Base-by-base conservation (phyloP, 2,329 filamentous ascomycete genomes). In the Fusarium denticulatum region DNA sequence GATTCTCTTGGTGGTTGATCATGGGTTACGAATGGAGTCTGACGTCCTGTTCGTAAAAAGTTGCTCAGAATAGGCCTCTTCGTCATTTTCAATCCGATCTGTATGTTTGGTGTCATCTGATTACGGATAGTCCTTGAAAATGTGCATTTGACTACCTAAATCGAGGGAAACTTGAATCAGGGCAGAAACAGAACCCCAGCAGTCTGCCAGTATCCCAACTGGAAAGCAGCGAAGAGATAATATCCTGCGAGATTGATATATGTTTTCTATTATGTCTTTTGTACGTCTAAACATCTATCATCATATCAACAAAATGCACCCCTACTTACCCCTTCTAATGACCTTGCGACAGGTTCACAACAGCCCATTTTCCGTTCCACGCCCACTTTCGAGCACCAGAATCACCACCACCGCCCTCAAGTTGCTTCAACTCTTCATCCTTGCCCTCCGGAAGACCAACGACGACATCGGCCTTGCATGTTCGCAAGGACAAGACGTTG, bases 391-490 rank as follows among this genome's bases (percentile, higher is more conserved):
- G 88, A 30, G 90, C 88, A 81, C 92, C 82, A 74, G 88, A 84
- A 69, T 94, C 91, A 22, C 91, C 93, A 7, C 93, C 93, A 3
- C 93, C 93, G 22, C 88, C 90, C 59, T 93, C 90, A 60, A 84
- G 88, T 14, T 88, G 86, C 74, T 88, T 90, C 60, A 98, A 85
- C 80, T 91, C 90, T 84, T 98, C 95, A 79, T 99, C 96, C 80
- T 92, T 89, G 12, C 96, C 95, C 14, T 90, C 82, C 20, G 91
- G 88, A n/a, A 99, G 86, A 0, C 95, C 96, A 32, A 98, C 96
- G 0, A 98, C 94, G 13, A 97, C 94, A 80, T 99, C 96, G 0
- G 96, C 96, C 85, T 99, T 99, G 87, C 96, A 98, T 0, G 96
- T 99, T 64, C 96, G 90, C 71, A 99, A 87, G 1, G 96, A 93